Evolutionary conservation across 140 eudicot species (phyloP).

Genomic region (Bidens hawaiensis): DNA sequence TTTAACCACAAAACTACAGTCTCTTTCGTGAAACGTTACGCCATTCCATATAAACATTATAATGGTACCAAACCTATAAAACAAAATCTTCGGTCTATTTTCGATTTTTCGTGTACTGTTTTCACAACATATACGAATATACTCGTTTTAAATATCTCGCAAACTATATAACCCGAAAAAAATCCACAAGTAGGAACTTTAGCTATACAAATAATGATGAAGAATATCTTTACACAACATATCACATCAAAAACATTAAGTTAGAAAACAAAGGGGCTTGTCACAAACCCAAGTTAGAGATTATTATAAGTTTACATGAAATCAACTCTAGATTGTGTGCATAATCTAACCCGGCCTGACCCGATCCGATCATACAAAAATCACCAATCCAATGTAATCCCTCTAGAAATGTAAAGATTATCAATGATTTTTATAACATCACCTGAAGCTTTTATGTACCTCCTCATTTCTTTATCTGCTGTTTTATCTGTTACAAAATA

Average conservation of each 20-base stretch:
- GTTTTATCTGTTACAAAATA: slow-evolving; percentile 50
- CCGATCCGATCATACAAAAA: slow-evolving; percentile 9
- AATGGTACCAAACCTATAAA: no score
- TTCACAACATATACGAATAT: no score
- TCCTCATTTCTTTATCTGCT: slow-evolving; percentile 71
- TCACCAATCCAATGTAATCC: slow-evolving; percentile 86
- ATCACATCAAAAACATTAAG: neutral
- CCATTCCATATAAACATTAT: no score
- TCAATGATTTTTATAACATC: slow-evolving; percentile 73
- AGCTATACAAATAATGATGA: slow-evolving; percentile 1
- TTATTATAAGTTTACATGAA: slow-evolving; percentile 17
- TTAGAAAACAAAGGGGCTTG: slow-evolving; percentile 13
- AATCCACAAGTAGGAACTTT: neutral
- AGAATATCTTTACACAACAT: slow-evolving; percentile 2
- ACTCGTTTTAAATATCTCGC: no score
- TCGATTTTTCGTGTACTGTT: no score
- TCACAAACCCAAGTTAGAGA: slow-evolving; percentile 7
- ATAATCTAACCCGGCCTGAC: slow-evolving; percentile 11
- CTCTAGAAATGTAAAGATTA: slow-evolving; percentile 51
- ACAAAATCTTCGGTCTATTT: no score
- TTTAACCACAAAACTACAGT: no score
- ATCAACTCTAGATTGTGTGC: slow-evolving; percentile 1
- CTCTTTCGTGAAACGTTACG: no score
- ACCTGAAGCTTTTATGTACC: slow-evolving; percentile 65
- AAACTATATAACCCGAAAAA: no score